phyloP scores from a whole-genome alignment of 352 stramenopile genomes.

The Pythium folliculosum region DNA sequence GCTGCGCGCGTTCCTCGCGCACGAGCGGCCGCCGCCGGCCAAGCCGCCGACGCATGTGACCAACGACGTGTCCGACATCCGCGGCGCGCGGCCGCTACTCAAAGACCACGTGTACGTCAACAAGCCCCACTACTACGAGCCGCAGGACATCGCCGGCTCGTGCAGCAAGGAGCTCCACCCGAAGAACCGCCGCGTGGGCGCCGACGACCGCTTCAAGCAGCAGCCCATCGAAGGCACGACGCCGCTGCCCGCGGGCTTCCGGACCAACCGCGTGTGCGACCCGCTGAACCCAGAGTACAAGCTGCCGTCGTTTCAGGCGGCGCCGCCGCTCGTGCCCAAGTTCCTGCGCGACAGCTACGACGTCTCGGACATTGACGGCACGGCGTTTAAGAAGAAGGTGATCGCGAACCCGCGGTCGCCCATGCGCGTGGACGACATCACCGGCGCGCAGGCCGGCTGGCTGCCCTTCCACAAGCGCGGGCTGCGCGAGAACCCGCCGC shows the following conservation, averaged over 20 bases:
- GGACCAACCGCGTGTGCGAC: conserved; percentile 66
- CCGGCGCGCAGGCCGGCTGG: conserved; percentile 57
- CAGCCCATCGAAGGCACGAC: conserved; percentile 61
- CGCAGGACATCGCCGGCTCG: conserved; percentile 60
- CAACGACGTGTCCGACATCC: conserved; percentile 73
- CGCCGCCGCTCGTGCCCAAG: conserved; percentile 48
- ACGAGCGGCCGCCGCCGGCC: conserved; percentile 31
- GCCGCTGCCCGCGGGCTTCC: conserved; percentile 52
- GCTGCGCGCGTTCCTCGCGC: conserved; percentile 50
- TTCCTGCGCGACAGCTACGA: conserved; percentile 80
- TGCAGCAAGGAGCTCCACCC: conserved; percentile 65
- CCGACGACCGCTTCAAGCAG: conserved; percentile 68
- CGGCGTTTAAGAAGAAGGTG: conserved; percentile 42
- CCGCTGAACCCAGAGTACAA: conserved; percentile 66
- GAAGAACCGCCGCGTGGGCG: conserved; percentile 42
- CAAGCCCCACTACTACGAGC: conserved; percentile 69
- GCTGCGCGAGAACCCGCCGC: conserved; percentile 52
- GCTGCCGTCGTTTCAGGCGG: conserved; percentile 48
- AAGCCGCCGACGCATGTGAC: conserved; percentile 46
- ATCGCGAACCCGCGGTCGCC: conserved; percentile 50
- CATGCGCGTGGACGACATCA: conserved; percentile 57
- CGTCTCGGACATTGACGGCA: conserved; percentile 73
- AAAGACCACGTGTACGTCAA: conserved; percentile 67
- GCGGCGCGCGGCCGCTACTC: conserved; percentile 45
- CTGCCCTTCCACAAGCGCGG: conserved; percentile 51